These are phyloP conservation scores for Raphanus sativus DNA, from an alignment of 345 rosid genomes.

Conservation along the genomic window DNA sequence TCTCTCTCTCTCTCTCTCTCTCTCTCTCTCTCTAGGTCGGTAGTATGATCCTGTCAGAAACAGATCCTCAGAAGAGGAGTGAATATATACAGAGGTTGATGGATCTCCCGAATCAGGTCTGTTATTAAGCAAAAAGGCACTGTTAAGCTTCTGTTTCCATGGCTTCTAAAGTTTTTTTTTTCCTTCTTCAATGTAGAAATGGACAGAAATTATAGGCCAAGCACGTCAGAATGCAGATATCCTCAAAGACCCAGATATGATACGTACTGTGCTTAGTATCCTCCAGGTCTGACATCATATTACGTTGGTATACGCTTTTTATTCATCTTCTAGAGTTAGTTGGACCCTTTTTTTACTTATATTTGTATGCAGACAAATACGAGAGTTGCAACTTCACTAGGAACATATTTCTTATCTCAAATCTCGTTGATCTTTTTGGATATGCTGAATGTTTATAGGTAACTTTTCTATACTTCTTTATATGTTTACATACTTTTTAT, in stretches of 20 bases:
- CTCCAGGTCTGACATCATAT: constrained; percentile 59
- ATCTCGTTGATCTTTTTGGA: constrained; percentile 88
- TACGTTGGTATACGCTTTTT: not conserved
- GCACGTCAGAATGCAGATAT: constrained; percentile 90
- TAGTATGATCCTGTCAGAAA: constrained; percentile 91
- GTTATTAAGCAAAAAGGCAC: not conserved
- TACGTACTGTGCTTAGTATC: constrained; percentile 85
- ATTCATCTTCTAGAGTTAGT: not conserved
- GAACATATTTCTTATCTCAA: constrained; percentile 81
- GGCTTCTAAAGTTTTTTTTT: constrained; percentile 10
- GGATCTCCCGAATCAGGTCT: constrained; percentile 94
- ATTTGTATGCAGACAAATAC: constrained; percentile 78
- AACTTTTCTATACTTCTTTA: constrained; percentile 10
- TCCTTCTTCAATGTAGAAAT: constrained; percentile 57
- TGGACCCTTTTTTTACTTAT: not conserved
- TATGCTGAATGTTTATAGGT: constrained; percentile 98
- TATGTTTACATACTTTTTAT: not conserved
- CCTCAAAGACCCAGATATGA: constrained; percentile 83
- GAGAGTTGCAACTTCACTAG: constrained; percentile 86
- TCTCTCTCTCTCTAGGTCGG: constrained; percentile 71
- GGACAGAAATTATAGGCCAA: constrained; percentile 92
- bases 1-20: no score
- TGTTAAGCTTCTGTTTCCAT: constrained; percentile 13
- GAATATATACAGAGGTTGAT: constrained; percentile 91
- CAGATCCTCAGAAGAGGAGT: constrained; percentile 91